Conservation (phyloP, 2,329 filamentous ascomycete species). For the Pseudogymnoascus sp. region DNA sequence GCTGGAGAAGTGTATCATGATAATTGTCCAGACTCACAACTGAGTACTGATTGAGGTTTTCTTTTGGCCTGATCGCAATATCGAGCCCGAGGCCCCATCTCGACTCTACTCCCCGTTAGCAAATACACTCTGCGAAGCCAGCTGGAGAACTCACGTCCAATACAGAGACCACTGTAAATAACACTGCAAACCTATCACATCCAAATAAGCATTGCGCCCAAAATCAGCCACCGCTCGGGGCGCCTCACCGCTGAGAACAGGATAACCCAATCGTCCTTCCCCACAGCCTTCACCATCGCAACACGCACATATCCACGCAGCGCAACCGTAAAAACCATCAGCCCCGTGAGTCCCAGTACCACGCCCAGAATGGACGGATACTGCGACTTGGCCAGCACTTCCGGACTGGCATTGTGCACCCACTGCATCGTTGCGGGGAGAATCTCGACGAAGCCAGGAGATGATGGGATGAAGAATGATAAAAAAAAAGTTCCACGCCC, state of each 20-base stretch:
- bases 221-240: conserved; percentile 22
- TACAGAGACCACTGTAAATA: conserved; percentile 44
- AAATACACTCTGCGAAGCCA: background rate
- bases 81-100: conserved; percentile 47
- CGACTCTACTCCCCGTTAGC: conserved; percentile 35
- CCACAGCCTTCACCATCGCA: conserved; percentile 37
- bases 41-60: conserved; percentile 40
- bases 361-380: conserved; percentile 45
- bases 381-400: conserved; percentile 41
- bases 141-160: conserved; percentile 37
- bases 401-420: conserved; percentile 43
- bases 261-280: conserved; percentile 41
- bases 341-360: conserved; percentile 37
- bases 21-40: conserved; percentile 21
- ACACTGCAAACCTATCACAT: conserved; percentile 22
- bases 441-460: conserved; percentile 13
- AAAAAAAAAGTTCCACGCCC: background rate
- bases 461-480: background rate
- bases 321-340: conserved; percentile 38
- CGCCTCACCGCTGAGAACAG: conserved; percentile 29
- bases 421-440: conserved; percentile 37
- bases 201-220: background rate
- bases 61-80: conserved; percentile 36
- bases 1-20: background rate
- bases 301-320: conserved; percentile 38